Base-by-base conservation (phyloP, 163 green algal species). In the Scenedesmus sp. region DNA sequence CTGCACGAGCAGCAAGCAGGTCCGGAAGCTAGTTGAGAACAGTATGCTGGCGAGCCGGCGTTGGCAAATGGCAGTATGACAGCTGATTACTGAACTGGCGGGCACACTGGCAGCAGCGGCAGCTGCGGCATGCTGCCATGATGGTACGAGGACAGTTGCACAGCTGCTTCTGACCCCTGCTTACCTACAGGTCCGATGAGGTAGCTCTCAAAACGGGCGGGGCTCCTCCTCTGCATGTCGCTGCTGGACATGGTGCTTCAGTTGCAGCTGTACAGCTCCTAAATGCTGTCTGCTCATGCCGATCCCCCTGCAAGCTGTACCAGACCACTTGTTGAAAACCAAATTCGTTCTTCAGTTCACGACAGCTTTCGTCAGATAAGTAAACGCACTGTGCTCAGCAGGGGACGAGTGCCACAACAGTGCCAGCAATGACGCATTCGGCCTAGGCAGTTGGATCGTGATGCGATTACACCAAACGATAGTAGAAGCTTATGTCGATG, bases 151-250 rank as follows among this genome's bases (percentile, higher is more conserved):
- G 26, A 16, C 7, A 68, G 30, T 76, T 5, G 30, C 30, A 7
- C 26, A 76, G 65, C 59, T 18, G 16, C 22, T 68, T 13, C 53
- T 68, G 53, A 56, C 15, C 0, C 2, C 24, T 43, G 79, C 43
- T 85, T 37, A 85, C 79, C 79, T 5, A 85, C 12, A 61, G 79
- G 79, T 53, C 79, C 79, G 26, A 68, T 35, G 16, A 85, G 15
- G 30, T 26, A 30, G 65, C 65, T 76, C 6, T 76, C 65, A 1
- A 26, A 76, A 40, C 65, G 40, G 65, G 65, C 30, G 40, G 65
- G 40, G 65, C 65, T 76, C 16, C 9, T 16, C 9, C 65, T 76
- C 30, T 76, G 65, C 65, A 40, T 76, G 65, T 76, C 9, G 7
- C 65, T 76, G 30, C 65, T 40, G 0, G 30, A 18, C 65, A 76